Evolutionary conservation across 2,329 filamentous ascomycete genomes (phyloP), one percentile per base, ranked within the genome.

Genomic region (Tetracladium maxilliforme): DNA sequence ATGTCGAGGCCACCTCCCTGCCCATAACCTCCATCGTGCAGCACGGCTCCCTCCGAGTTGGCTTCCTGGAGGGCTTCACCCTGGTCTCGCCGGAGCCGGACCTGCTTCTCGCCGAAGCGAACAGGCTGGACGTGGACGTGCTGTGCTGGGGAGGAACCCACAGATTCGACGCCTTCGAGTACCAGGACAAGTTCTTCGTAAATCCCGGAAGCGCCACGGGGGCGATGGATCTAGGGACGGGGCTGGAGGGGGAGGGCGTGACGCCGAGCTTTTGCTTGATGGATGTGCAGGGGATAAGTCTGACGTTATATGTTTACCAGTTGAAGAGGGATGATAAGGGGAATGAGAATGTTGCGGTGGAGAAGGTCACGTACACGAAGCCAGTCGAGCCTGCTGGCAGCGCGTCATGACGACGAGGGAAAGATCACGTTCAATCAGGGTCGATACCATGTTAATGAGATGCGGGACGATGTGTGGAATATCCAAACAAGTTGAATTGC

Each of bases 211-310:
- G 64, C 41, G 71, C 70, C 14, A 76, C 71, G 5, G 71, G 71
- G 7, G 70, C 70, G 4, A 70, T 69, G 34, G 56, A 64, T 13
- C 64, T 63, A 2, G 62, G 64, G 12, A 73, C 66, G 61, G 55
- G 54, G 12, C 54, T 55, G 25, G 65, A 64, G 20, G 59, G 54
- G n/a, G 70, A 80, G 44, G 79, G 87, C 28, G 79, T 78, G 14
- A 75, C 74, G 29, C 87, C 87, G 14, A 93, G 84, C 48, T 94
- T 95, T 52, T 93, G 90, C 45, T 56, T 95, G 49, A 94, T 95
- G 87, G 87, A 95, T 66, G 86, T 94, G 51, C 87, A 95, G 68
- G 87, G 87, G 16, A 92, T 94, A 47, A 92, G 92, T 10, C 66
- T 95, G 37, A 92, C 92, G 31, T 64, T 95, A 24, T 95, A 95